Evolutionary conservation across 2,329 filamentous ascomycete genomes (phyloP).

Genomic region (Elsinoe perseae): DNA sequence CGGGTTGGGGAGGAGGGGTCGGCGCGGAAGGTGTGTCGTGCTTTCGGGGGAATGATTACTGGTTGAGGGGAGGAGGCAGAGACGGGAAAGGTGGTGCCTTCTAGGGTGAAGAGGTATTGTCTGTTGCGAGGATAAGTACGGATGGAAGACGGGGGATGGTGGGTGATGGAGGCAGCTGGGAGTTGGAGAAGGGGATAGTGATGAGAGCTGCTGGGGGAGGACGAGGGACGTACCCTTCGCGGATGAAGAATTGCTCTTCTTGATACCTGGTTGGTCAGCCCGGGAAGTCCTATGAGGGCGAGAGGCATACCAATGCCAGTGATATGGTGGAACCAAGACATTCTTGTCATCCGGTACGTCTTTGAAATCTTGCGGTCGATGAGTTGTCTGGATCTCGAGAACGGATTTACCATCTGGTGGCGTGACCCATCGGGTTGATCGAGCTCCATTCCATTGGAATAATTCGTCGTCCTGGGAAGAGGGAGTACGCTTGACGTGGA

Average conservation of each 20-base stretch:
- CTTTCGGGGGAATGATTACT: constrained; percentile 21
- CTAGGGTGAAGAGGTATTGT: constrained; percentile 27
- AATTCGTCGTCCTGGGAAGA: constrained; percentile 1
- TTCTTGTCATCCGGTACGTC: constrained; percentile 23
- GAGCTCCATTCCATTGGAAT: constrained; percentile 23
- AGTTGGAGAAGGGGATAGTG: background rate
- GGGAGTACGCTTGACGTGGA: constrained; percentile 4
- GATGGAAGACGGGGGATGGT: background rate
- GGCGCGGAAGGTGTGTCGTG: constrained; percentile 26
- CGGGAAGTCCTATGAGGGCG: background rate
- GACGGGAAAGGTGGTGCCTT: constrained; percentile 22
- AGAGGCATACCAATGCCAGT: constrained; percentile 25
- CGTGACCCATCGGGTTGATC: constrained; percentile 23
- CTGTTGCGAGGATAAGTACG: constrained; percentile 11
- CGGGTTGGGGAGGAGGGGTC: constrained; percentile 23
- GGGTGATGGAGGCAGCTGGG: background rate
- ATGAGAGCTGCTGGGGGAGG: background rate
- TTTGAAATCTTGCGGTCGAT: constrained; percentile 22
- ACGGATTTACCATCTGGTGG: constrained; percentile 25
- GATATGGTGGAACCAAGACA: constrained; percentile 23
- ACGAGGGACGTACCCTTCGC: constrained; percentile 20
- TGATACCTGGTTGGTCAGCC: constrained; percentile 18
- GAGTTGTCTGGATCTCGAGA: constrained; percentile 26
- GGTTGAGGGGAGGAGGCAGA: constrained; percentile 24
- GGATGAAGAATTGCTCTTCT: constrained; percentile 26